phyloP scores from a whole-genome alignment of 176 grass and related monocot species.

The Ananas comosus region DNA sequence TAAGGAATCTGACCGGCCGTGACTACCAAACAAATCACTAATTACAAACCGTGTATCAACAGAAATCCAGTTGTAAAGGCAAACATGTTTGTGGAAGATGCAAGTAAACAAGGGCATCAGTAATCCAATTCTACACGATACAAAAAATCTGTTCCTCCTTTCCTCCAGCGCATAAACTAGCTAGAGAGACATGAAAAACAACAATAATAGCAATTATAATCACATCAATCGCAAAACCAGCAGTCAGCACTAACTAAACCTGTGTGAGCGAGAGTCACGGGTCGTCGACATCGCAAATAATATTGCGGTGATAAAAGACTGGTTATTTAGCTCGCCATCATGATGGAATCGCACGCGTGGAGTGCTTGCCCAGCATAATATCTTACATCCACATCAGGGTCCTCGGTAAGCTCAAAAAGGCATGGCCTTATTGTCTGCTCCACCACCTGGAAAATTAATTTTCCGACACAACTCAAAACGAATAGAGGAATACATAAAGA shows the following conservation, averaged over 20 bases:
- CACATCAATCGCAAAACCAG: not conserved
- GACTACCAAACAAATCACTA: no score
- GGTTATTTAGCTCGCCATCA: conserved; percentile 64
- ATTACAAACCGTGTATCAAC: no score
- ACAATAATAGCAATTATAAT: not conserved
- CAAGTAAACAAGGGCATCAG: not conserved
- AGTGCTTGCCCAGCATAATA: conserved; percentile 76
- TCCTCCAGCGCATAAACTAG: not conserved
- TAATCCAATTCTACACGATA: not conserved
- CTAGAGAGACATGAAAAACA: not conserved
- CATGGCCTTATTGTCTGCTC: conserved; percentile 68
- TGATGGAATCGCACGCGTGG: conserved; percentile 64
- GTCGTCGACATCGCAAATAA: not conserved
- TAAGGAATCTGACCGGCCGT: no score
- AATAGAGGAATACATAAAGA: not conserved
- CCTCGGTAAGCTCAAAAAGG: conserved; percentile 92
- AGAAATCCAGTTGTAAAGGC: no score
- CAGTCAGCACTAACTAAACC: not conserved
- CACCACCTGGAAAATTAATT: conserved; percentile 38
- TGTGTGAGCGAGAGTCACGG: not conserved
- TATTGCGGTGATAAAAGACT: not conserved
- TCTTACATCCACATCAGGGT: conserved; percentile 92
- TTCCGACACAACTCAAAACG: not conserved
- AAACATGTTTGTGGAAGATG: not conserved
- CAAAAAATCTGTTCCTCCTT: not conserved